These are phyloP conservation scores for Anisodus tanguticus DNA, from an alignment of 257 asterid genomes.

Conservation along the genomic window DNA sequence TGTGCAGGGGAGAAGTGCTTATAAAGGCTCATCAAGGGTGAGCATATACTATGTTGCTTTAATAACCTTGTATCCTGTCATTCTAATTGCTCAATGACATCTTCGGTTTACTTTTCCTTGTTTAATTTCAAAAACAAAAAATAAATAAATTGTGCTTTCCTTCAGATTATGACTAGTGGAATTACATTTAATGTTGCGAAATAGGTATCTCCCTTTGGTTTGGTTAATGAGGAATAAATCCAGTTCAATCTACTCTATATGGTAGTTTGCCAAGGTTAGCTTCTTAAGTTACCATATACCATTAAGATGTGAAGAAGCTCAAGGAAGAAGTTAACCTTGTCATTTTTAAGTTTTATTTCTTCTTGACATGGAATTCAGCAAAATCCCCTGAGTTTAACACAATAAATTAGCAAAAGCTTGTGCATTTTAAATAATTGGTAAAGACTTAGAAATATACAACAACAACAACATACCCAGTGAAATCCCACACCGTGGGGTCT, in stretches of 20 bases:
- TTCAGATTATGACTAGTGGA: conserved; percentile 15
- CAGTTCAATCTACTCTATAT: background rate
- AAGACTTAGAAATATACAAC: background rate
- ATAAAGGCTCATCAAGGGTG: conserved; percentile 56
- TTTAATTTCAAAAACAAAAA: background rate
- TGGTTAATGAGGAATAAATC: background rate
- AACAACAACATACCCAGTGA: no score
- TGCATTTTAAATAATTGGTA: background rate
- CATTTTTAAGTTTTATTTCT: background rate
- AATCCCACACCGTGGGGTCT: no score
- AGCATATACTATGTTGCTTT: conserved; percentile 25
- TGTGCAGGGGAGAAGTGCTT: conserved; percentile 57
- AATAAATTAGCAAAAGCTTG: conserved; percentile 8
- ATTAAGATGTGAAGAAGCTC: background rate
- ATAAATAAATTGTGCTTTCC: background rate
- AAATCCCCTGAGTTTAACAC: background rate
- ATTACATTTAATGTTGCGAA: background rate
- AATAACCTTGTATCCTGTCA: background rate
- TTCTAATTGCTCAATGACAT: background rate
- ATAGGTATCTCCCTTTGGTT: conserved; percentile 10
- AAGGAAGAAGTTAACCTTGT: background rate
- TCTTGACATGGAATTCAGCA: background rate
- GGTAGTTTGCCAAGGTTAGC: background rate
- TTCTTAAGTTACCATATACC: background rate
- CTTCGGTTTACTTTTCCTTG: background rate